phyloP scores from a whole-genome alignment of 2,329 filamentous ascomycete genomes.

The Fusarium sp. region DNA sequence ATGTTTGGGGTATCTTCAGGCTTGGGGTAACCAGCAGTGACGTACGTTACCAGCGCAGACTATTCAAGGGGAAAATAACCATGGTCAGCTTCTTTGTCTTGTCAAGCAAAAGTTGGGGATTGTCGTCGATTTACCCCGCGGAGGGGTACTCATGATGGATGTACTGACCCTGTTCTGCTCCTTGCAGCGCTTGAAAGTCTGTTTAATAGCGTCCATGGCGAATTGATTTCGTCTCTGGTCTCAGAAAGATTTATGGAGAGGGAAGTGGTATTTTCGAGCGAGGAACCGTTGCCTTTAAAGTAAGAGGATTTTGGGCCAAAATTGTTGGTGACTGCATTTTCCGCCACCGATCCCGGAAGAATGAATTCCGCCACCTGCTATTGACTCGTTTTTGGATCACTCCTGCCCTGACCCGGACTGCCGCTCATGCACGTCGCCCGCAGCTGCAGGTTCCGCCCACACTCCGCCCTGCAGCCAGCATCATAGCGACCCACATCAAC shows the following conservation, averaged over 20 bases:
- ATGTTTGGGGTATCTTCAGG: conserved; percentile 86
- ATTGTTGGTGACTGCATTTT: conserved; percentile 33
- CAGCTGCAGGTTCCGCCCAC: conserved; percentile 36
- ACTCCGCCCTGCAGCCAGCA: conserved; percentile 44
- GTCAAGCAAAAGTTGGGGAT: conserved; percentile 3
- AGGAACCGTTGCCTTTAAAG: conserved; percentile 32
- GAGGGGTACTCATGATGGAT: conserved; percentile 45
- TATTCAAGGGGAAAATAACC: conserved; percentile 53
- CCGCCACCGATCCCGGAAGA: conserved; percentile 49
- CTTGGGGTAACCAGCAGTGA: conserved; percentile 92
- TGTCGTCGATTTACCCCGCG: conserved; percentile 42
- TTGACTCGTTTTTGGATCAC: conserved; percentile 12
- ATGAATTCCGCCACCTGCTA: conserved; percentile 47
- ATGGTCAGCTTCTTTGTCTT: conserved; percentile 39
- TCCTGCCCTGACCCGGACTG: conserved; percentile 16
- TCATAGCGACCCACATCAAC: conserved; percentile 27
- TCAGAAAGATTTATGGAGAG: conserved; percentile 7
- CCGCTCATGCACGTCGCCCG: conserved; percentile 37
- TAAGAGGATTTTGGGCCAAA: conserved; percentile 26
- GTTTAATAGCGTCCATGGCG: conserved; percentile 68
- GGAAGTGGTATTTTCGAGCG: background rate
- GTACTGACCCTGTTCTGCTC: conserved; percentile 67
- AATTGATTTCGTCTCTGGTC: conserved; percentile 18
- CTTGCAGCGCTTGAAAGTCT: conserved; percentile 72
- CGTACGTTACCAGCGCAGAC: conserved; percentile 92